Base-by-base conservation (phyloP, 129 eudicot genomes). In the Oenanthe sinensis region DNA sequence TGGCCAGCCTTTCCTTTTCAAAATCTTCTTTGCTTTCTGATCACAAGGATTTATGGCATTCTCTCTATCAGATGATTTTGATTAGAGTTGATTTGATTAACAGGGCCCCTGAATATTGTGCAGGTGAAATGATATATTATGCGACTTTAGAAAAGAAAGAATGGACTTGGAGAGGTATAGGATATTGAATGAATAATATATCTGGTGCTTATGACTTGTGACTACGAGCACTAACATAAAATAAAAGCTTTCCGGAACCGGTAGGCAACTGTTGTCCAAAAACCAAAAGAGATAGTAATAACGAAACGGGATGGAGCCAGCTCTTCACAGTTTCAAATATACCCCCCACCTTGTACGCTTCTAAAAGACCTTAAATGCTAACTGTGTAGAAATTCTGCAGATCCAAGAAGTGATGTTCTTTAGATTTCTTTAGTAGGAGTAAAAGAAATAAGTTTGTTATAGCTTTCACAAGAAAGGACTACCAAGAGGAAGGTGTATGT, bases 331-430 rank as follows among this genome's bases (percentile, higher is more conserved):
- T 45, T 52, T 33, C 62, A 33, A 58, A 50, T 15, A 22, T 78
- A 36, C 26, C 81, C 77, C 44, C 62, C 42, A n/a, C 44, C 83
- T 58, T 78, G 4, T 79, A 55, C 16, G 74, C 71, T n/a, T 19
- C 43, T 37, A 75, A 75, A 83, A 40, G 78, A 42, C 17, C 65
- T 16, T 26, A 45, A 46, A 17, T 74, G 77, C 77, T 13, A n/a
- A 45, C 79, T 84, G 91, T 82, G 86, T 80, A 79, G 79, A 81
- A 81, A 76, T 48, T 77, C 83, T 80, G 76, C 68, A 68, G 75
- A 83, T 63, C 81, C 71, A 83, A 76, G 81, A 82, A 83, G 62
- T 78, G 82, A 82, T 70, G 87, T 77, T 82, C 36, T 85, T 62
- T 79, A 24, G 81, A 84, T 85, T 82, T 78, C 81, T 77, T 65